Evolutionary conservation across 176 grass and related monocot genomes (phyloP), one percentile per base, ranked within the genome.

Genomic region (Juncus inflexus): DNA sequence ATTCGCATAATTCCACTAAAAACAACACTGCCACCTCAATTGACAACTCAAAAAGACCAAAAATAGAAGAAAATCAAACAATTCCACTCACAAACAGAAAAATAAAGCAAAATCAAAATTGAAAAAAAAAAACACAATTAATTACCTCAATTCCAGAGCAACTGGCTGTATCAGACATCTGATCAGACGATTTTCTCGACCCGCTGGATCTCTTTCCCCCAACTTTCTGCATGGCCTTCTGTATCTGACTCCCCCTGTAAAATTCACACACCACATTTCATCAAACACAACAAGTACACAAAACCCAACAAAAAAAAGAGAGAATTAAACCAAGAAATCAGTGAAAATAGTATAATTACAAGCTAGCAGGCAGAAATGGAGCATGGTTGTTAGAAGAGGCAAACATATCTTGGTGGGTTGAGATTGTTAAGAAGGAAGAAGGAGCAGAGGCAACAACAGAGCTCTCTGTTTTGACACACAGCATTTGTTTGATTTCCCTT

Each of bases 231-330:
- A 92, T 84, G 10, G 19, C 72, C 79, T 69, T 99, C 68, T 84
- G 88, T 65, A 90, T 79, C 79, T 83, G 80, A 42, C 76, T 74
- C 16, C 84, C 87, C 40, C 91, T 95, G 78, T 28, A 47, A 47
- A 47, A 47, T 47, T 47, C 60, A 47, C 61, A 49, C 38, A 76
- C 76, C 9, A 37, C 53, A 68, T 6, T 43, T 12, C 1, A n/a
- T n/a, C 78, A 72, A 77, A 50, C 1, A 14, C 11, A 74, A 67
- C 65, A 50, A 39, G 38, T 45, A 35, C 10, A 6, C 5, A 47
- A 61, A 73, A 45, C 35, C 40, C 7, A 43, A 59, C 55, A 74
- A 37, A 19, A 40, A 65, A 41, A 60, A 72, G 62, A 11, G 9
- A 75, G 60, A 47, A 3, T 47, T 12, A 39, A 37, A 6, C 28